Evolutionary conservation across 2,329 filamentous ascomycete species (phyloP).

Genomic region (Leptosphaerulina australis): DNA sequence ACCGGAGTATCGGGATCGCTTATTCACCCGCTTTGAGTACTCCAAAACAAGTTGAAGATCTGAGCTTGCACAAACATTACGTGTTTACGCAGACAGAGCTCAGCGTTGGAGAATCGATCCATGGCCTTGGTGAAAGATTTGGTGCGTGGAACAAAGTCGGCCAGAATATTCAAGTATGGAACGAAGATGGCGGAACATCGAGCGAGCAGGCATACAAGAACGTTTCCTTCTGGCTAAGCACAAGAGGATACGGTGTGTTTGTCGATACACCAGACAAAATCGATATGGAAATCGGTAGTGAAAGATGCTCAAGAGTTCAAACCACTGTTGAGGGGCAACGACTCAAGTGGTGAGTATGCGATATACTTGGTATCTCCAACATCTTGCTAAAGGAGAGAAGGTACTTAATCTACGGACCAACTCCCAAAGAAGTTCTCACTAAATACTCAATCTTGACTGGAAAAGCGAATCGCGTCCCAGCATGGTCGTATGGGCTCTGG

Average conservation of each 20-base stretch:
- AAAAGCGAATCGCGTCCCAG: slow-evolving; percentile 66
- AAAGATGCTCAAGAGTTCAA: slow-evolving; percentile 73
- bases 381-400: slow-evolving; percentile 15
- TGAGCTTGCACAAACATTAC: slow-evolving; percentile 53
- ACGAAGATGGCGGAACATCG: slow-evolving; percentile 67
- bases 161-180: slow-evolving; percentile 70
- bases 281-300: slow-evolving; percentile 75
- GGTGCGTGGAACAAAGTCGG: slow-evolving; percentile 78
- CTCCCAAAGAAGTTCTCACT: slow-evolving; percentile 72
- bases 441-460: slow-evolving; percentile 73
- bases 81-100: slow-evolving; percentile 56
- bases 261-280: slow-evolving; percentile 73
- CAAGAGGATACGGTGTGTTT: slow-evolving; percentile 77
- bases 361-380: not conserved
- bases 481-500: slow-evolving; percentile 79
- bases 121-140: slow-evolving; percentile 78
- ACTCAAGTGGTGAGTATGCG: slow-evolving; percentile 61
- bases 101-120: slow-evolving; percentile 66
- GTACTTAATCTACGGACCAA: slow-evolving; percentile 74
- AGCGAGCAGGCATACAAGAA: slow-evolving; percentile 77
- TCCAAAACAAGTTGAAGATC: slow-evolving; percentile 61
- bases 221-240: slow-evolving; percentile 71
- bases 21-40: slow-evolving; percentile 61
- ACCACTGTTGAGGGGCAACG: slow-evolving; percentile 71
- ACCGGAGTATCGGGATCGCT: slow-evolving; percentile 63